Evolutionary conservation across 2,329 filamentous ascomycete genomes (phyloP).

Genomic region (Dactylellina leptospora): DNA sequence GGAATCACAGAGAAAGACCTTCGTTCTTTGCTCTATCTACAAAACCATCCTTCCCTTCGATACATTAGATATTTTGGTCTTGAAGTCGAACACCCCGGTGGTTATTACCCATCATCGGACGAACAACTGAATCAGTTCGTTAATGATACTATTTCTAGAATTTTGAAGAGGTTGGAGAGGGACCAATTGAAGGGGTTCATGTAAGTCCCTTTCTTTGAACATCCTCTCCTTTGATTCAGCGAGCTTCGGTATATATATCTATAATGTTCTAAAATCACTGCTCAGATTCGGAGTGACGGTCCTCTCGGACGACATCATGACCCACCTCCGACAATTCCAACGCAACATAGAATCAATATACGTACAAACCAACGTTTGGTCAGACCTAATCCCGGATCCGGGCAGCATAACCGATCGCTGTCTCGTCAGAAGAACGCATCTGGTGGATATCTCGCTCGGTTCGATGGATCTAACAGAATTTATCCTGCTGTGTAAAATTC

Average conservation of each 20-base stretch:
- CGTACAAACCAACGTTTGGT: background rate
- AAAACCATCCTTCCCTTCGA: background rate
- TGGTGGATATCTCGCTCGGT: background rate
- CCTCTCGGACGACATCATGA: background rate
- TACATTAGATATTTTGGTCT: conserved; percentile 5
- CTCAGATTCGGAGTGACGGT: background rate
- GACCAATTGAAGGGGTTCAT: conserved; percentile 1
- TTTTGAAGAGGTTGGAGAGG: conserved; percentile 1
- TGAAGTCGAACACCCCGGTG: background rate
- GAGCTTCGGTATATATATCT: background rate
- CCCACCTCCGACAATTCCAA: background rate
- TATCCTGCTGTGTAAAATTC: background rate
- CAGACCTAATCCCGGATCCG: background rate
- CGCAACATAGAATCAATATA: background rate
- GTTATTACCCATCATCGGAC: background rate
- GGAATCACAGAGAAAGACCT: conserved; percentile 4
- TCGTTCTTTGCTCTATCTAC: background rate
- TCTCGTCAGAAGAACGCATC: background rate
- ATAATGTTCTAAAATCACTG: background rate
- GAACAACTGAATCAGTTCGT: background rate
- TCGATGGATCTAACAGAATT: background rate
- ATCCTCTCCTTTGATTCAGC: background rate
- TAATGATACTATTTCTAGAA: background rate
- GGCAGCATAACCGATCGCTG: background rate
- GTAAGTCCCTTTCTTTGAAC: background rate